Conservation (phyloP, 768 basidiomycete species). For the Termitomyces sp. region DNA sequence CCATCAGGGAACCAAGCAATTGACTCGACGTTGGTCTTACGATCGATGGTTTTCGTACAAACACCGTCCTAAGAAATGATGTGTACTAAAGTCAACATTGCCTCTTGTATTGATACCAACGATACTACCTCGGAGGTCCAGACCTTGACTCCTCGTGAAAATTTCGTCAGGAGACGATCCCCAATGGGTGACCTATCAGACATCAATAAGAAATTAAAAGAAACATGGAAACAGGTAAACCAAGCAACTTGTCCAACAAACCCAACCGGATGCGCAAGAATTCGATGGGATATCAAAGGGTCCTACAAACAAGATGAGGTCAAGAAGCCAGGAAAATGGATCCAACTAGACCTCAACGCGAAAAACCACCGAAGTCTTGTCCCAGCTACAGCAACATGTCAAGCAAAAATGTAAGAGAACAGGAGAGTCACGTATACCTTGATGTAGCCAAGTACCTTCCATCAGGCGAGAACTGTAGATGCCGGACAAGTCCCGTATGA, state of each 20-base stretch:
- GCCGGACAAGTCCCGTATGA: constrained; percentile 63
- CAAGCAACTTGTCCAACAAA: constrained; percentile 77
- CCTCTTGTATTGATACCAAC: neutral
- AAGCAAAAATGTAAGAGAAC: neutral
- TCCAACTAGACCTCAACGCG: constrained; percentile 43
- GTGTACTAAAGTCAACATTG: neutral
- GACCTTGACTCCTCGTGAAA: constrained; percentile 58
- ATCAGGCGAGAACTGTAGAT: constrained; percentile 73
- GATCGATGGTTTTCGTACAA: constrained; percentile 59
- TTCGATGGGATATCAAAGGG: constrained; percentile 52
- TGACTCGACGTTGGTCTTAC: constrained; percentile 49
- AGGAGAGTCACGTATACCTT: constrained; percentile 32
- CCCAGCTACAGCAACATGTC: constrained; percentile 45
- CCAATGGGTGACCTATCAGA: constrained; percentile 57
- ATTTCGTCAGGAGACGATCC: constrained; percentile 56
- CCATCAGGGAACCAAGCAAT: constrained; percentile 66
- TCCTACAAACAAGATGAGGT: constrained; percentile 29
- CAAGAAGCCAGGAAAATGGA: neutral
- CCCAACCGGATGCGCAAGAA: constrained; percentile 62
- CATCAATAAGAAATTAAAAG: neutral
- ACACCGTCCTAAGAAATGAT: constrained; percentile 49
- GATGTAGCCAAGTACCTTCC: constrained; percentile 72
- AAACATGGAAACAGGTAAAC: constrained; percentile 14
- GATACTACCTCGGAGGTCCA: constrained; percentile 59
- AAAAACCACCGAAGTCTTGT: constrained; percentile 63